phyloP scores from a whole-genome alignment of 176 grass and related monocot species.

The Echinochloa phyllopogon region DNA sequence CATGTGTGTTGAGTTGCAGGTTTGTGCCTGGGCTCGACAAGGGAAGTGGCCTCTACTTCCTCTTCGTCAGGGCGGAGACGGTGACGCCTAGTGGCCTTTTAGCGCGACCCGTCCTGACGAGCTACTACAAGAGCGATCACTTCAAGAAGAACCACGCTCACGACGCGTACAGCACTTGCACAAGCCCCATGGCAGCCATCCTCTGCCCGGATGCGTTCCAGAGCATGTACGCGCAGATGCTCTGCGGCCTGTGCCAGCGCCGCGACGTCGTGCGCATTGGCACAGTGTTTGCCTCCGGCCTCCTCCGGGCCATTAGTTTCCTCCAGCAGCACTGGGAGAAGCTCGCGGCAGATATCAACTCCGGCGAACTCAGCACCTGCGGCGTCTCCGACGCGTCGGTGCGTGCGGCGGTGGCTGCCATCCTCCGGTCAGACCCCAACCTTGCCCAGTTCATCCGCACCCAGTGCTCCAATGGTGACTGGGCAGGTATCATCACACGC shows the following conservation, averaged over 20 bases:
- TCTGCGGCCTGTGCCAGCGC: constrained; percentile 75
- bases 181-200: constrained; percentile 75
- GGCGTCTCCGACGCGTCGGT: not conserved
- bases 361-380: not conserved
- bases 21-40: no score
- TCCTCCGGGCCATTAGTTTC: not conserved
- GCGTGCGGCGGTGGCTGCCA: not conserved
- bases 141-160: no score
- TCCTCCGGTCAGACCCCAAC: not conserved
- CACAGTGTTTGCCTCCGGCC: not conserved
- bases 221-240: constrained; percentile 87
- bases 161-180: not conserved
- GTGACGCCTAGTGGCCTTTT: no score
- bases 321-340: not conserved
- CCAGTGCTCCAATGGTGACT: not conserved
- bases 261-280: not conserved
- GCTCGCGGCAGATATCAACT: not conserved
- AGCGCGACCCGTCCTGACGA: no score
- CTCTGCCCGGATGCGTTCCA: constrained; percentile 79
- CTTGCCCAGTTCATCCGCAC: not conserved
- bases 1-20: no score
- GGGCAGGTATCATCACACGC: constrained; percentile 42
- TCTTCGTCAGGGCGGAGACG: no score
- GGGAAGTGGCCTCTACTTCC: no score
- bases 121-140: no score